Evolutionary conservation across 1,284 basidiomycete genomes (phyloP).

Genomic region (Vanrija sp.): DNA sequence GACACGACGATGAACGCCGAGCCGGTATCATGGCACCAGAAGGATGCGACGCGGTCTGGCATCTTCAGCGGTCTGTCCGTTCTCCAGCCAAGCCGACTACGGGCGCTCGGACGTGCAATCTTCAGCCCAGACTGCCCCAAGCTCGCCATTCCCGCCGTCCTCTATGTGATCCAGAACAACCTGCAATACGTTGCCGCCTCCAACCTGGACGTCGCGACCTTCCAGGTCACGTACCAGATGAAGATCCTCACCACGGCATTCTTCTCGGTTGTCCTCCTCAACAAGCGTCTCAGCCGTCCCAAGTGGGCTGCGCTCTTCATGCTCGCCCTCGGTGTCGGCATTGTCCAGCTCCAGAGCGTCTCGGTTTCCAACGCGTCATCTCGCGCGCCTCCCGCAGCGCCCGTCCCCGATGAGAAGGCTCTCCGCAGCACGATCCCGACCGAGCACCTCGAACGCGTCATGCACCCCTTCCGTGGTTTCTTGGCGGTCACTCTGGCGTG

Average conservation of each 20-base stretch:
- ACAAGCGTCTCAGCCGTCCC: constrained; percentile 65
- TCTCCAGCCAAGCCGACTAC: constrained; percentile 30
- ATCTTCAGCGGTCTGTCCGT: constrained; percentile 15
- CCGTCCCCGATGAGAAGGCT: not conserved
- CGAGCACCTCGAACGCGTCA: constrained; percentile 15
- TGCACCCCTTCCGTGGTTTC: constrained; percentile 81
- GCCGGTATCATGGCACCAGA: constrained; percentile 2
- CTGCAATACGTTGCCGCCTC: constrained; percentile 90
- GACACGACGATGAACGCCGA: constrained; percentile 33
- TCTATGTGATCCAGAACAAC: constrained; percentile 96
- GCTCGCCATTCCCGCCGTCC: constrained; percentile 88
- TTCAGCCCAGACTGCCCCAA: constrained; percentile 92
- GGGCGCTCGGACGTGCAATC: constrained; percentile 41
- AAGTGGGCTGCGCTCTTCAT: constrained; percentile 83
- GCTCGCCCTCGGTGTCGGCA: constrained; percentile 84
- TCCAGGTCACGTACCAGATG: constrained; percentile 87
- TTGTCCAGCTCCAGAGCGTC: constrained; percentile 77
- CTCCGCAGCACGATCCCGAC: no score
- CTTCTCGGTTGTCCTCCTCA: constrained; percentile 85
- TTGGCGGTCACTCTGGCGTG: constrained; percentile 82
- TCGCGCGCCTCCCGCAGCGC: not conserved
- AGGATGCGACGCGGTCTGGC: not conserved
- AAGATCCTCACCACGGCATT: constrained; percentile 96
- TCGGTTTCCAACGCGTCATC: constrained; percentile 16
- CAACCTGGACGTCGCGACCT: constrained; percentile 90